Evolutionary conservation across 1,284 basidiomycete genomes (phyloP).

Genomic region (Pseudomicrostroma phylloplanum): DNA sequence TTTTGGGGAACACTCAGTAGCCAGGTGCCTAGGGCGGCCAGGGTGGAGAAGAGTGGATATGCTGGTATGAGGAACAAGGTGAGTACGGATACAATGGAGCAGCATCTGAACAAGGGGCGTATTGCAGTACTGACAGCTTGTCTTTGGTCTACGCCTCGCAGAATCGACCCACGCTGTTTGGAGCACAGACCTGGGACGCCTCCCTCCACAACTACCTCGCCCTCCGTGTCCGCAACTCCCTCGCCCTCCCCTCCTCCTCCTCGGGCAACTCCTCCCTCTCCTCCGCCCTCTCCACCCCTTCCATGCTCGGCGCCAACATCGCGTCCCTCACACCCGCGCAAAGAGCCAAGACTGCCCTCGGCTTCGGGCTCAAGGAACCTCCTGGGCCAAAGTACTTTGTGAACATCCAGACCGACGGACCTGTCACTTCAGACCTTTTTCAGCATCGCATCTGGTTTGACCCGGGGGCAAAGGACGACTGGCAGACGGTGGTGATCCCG

Average conservation of each 20-base stretch:
- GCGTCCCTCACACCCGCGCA: conserved; percentile 16
- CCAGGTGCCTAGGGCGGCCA: conserved; percentile 44
- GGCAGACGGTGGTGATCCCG: conserved; percentile 80
- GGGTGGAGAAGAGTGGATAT: conserved; percentile 54
- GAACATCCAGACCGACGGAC: conserved; percentile 75
- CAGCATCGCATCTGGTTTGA: conserved; percentile 78
- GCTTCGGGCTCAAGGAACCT: conserved; percentile 25
- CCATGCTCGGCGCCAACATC: conserved; percentile 7
- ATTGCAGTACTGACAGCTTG: not conserved
- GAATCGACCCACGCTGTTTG: conserved; percentile 63
- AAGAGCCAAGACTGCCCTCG: conserved; percentile 35
- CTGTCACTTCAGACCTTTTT: conserved; percentile 66
- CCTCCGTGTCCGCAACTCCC: conserved; percentile 61
- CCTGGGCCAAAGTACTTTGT: conserved; percentile 58
- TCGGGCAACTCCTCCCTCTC: conserved; percentile 6
- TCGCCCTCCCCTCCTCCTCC: conserved; percentile 16
- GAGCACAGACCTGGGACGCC: conserved; percentile 72
- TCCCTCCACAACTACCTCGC: conserved; percentile 71
- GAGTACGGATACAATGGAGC: conserved; percentile 17
- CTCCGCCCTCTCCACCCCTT: conserved; percentile 24
- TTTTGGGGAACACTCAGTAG: conserved; percentile 50
- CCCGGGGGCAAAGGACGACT: conserved; percentile 61
- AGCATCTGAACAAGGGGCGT: not conserved
- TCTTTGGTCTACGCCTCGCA: conserved; percentile 13
- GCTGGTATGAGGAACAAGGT: conserved; percentile 78